Percentiles rank a stretch among this genome's conserved stretches.
Conservation (phyloP, 2,329 filamentous ascomycete species). For the Penicillium sp. region DNA sequence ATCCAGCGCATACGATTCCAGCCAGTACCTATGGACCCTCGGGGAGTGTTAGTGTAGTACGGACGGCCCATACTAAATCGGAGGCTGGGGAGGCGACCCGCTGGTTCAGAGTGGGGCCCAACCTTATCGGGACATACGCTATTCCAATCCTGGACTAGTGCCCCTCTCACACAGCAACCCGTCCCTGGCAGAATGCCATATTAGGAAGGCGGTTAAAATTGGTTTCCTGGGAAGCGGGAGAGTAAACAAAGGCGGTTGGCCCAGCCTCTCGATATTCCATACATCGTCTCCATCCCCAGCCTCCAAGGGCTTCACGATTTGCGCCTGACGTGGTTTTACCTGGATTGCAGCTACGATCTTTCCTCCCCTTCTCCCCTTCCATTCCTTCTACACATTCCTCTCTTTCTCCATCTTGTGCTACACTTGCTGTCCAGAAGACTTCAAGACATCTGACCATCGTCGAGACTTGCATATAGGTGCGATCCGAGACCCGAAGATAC, state of each 20-base stretch:
- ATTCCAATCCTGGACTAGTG: constrained; percentile 16
- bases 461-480: constrained; percentile 26
- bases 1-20: not conserved
- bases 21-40: too few relatives aligned
- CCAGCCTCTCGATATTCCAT: constrained; percentile 45
- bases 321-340: constrained; percentile 26
- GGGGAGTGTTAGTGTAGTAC: too few relatives aligned
- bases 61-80: not conserved
- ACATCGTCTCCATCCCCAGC: constrained; percentile 38
- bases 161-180: not conserved
- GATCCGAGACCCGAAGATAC: constrained; percentile 22
- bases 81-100: constrained; percentile 24
- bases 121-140: constrained; percentile 7
- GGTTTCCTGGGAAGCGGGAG: constrained; percentile 41
- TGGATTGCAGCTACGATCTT: constrained; percentile 43
- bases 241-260: constrained; percentile 49
- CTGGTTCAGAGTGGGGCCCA: constrained; percentile 9
- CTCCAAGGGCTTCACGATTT: constrained; percentile 31
- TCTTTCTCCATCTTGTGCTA: constrained; percentile 22
- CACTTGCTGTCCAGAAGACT: constrained; percentile 16
- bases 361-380: constrained; percentile 28
- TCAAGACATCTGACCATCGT: constrained; percentile 31
- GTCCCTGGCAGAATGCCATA: constrained; percentile 12
- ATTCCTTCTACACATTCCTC: constrained; percentile 35
- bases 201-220: constrained; percentile 33